Conservation (phyloP, 2,329 filamentous ascomycete genomes). For the Sarocladiaceae sp. region DNA sequence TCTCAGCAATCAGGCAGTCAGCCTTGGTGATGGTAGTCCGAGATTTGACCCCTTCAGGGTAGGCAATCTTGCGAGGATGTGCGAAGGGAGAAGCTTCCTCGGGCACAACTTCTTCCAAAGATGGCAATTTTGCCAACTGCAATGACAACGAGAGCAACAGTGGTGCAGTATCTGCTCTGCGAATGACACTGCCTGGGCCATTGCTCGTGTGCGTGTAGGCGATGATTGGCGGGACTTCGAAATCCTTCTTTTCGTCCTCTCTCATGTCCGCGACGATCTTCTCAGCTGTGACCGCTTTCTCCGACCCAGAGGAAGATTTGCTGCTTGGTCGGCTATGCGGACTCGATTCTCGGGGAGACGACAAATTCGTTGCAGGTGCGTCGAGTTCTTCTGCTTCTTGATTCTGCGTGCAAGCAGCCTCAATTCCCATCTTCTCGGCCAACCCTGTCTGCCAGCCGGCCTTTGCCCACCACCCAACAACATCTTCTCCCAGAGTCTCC, state of each 20-base stretch:
- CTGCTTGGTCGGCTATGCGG: background rate
- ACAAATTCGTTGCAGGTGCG: background rate
- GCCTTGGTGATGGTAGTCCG: constrained; percentile 77
- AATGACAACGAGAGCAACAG: constrained; percentile 79
- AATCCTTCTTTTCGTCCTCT: constrained; percentile 15
- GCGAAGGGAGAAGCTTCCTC: constrained; percentile 66
- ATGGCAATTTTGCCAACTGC: constrained; percentile 79
- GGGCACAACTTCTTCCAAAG: constrained; percentile 57
- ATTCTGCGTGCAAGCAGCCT: constrained; percentile 49
- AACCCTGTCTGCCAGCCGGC: constrained; percentile 84
- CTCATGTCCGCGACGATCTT: constrained; percentile 7
- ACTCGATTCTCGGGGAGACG: constrained; percentile 3
- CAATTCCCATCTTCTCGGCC: constrained; percentile 70
- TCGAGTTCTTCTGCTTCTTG: background rate
- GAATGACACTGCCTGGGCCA: constrained; percentile 59
- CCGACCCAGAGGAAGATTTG: background rate
- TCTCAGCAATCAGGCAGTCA: constrained; percentile 82
- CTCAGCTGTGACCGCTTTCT: background rate
- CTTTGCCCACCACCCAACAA: constrained; percentile 94
- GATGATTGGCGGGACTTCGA: constrained; percentile 64
- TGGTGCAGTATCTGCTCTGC: constrained; percentile 82
- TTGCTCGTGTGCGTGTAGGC: constrained; percentile 72
- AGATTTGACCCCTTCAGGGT: constrained; percentile 75
- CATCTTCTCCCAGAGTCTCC: constrained; percentile 85
- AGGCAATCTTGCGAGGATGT: constrained; percentile 74